Evolutionary conservation across 2,329 filamentous ascomycete species (phyloP).

Genomic region (Lasiodiplodia citricola): DNA sequence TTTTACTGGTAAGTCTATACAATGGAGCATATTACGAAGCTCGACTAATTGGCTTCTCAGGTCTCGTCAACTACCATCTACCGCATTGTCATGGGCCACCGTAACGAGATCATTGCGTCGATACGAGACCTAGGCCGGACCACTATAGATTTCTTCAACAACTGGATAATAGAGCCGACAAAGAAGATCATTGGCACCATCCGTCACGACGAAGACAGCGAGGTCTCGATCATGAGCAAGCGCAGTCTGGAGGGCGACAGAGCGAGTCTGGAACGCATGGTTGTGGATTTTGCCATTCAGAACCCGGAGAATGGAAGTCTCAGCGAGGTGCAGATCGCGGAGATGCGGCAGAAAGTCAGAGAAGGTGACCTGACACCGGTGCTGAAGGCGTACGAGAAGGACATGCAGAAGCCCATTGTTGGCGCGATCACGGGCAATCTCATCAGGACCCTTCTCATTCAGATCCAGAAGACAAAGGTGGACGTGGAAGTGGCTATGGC

Average conservation of each 20-base stretch:
- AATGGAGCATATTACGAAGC: conserved; percentile 26
- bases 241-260: conserved; percentile 89
- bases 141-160: conserved; percentile 86
- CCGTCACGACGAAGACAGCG: conserved; percentile 86
- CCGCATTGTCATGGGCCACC: conserved; percentile 74
- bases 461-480: conserved; percentile 98
- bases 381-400: conserved; percentile 86
- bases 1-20: conserved; percentile 56
- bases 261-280: conserved; percentile 94
- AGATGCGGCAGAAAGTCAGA: conserved; percentile 78
- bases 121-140: conserved; percentile 79
- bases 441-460: conserved; percentile 87
- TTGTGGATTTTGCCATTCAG: conserved; percentile 91
- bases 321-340: conserved; percentile 71
- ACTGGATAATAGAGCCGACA: conserved; percentile 90
- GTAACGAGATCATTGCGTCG: conserved; percentile 80
- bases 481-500: conserved; percentile 96
- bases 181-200: conserved; percentile 89
- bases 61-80: conserved; percentile 83
- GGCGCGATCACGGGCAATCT: conserved; percentile 87
- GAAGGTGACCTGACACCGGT: conserved; percentile 95
- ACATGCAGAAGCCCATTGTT: conserved; percentile 79
- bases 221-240: conserved; percentile 96
- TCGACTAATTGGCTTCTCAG: conserved; percentile 15
- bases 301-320: conserved; percentile 71